These are phyloP conservation scores for Amylostereum areolatum DNA, from an alignment of 1,284 basidiomycete species.

Conservation along the genomic window DNA sequence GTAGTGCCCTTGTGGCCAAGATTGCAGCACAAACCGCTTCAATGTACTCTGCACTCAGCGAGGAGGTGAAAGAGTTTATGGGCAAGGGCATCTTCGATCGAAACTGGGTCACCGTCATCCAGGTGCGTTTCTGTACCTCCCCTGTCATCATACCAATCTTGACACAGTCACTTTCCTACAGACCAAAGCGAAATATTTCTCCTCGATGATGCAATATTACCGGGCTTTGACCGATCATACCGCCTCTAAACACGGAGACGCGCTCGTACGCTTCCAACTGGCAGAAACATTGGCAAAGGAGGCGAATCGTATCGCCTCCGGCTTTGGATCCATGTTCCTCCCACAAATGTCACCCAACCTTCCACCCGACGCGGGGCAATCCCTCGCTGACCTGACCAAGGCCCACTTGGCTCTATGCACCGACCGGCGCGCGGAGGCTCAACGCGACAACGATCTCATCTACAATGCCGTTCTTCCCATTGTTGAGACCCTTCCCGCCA, in stretches of 20 bases:
- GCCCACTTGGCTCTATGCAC: slow-evolving; percentile 74
- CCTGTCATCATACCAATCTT: background rate
- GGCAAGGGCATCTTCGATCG: slow-evolving; percentile 93
- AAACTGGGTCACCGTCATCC: slow-evolving; percentile 87
- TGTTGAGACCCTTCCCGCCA: slow-evolving; percentile 70
- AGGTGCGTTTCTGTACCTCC: slow-evolving; percentile 41
- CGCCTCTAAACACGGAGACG: slow-evolving; percentile 80
- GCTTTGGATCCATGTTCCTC: slow-evolving; percentile 72
- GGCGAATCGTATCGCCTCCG: slow-evolving; percentile 62
- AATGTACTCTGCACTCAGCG: slow-evolving; percentile 75
- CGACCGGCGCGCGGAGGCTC: slow-evolving; percentile 73
- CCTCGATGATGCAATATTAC: slow-evolving; percentile 85
- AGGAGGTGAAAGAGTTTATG: slow-evolving; percentile 94
- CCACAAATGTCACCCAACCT: slow-evolving; percentile 75
- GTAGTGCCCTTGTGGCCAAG: slow-evolving; percentile 74
- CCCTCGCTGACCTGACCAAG: slow-evolving; percentile 80
- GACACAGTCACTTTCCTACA: slow-evolving; percentile 23
- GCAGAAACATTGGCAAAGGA: slow-evolving; percentile 86
- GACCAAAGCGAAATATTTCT: slow-evolving; percentile 90
- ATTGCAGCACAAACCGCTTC: slow-evolving; percentile 80
- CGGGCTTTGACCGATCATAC: slow-evolving; percentile 77
- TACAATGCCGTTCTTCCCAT: slow-evolving; percentile 93
- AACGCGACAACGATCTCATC: slow-evolving; percentile 94
- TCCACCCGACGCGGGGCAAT: slow-evolving; percentile 80
- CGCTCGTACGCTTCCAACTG: slow-evolving; percentile 75